Evolutionary conservation across 257 asterid genomes (phyloP), one percentile per base, ranked within the genome.

Genomic region (Penstemon barbatus): DNA sequence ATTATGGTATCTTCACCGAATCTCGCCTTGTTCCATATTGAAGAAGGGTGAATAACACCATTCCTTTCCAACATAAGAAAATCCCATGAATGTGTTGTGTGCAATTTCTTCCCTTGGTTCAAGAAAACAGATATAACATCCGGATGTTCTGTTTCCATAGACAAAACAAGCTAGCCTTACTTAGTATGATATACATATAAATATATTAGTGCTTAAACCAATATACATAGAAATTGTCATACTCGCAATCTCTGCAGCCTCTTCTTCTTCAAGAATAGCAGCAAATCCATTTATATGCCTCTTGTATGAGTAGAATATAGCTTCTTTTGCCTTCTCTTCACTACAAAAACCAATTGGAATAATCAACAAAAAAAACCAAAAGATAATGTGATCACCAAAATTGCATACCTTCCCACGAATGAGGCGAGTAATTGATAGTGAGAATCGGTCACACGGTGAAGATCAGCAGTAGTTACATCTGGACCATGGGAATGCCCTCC

Each of bases 31-130:
- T 68, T 50, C 97, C 97, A 88, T 4, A 84, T 7, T 0, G 96
- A 88, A 4, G 74, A 43, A 0, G 73, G 39, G 37, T 52, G 76
- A 40, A 87, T 52, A 2, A 13, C 66, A 1, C 87, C 88, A 3
- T 73, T 13, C 8, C 52, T 71, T 78, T 85, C 96, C 37, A 88
- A 46, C 74, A 15, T 55, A 25, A 88, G 81, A 74, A 88, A 93
- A 1, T 83, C 87, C 99, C 97, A 93, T 19, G 97, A 82, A 63
- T 68, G 90, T 5, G 95, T 82, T 5, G 99, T 93, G 78, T 93
- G 97, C 57, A 88, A 40, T 63, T 79, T 77, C 65, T 65, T 87
- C 0, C 63, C 82, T 38, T 69, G 46, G 41, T 82, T 84, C 67
- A 19, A 15, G 73, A 90, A 78, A 7, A 93, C 85, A 0, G 96